Base-by-base conservation (phyloP, 345 rosid genomes). In the Gossypium australe region DNA sequence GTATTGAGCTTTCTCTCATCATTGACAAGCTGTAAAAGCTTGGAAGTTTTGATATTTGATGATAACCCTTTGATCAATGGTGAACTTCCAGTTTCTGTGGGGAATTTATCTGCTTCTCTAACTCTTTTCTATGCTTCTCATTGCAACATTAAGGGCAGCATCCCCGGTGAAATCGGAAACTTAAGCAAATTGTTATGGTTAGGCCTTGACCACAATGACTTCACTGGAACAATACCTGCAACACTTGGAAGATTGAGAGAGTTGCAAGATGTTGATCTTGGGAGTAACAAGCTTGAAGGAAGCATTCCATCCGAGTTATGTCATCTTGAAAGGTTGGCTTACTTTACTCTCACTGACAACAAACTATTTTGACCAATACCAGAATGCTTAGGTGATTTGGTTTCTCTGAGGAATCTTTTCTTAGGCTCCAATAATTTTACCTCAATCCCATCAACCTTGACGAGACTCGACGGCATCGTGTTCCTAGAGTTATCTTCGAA, bases 401-500 rank as follows among this genome's bases (percentile, higher is more conserved):
- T n/a, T 11, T 49, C 75, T 53, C 10, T 78, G 38, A 60, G 78
- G 6, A 2, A 4, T 1, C 71, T 78, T 11, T 43, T 13, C 3
- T 62, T 69, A 58, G 8, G 22, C n/a, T 74, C 66, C 59, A 78
- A 78, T 20, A 55, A 43, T 1, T 67, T 82, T 5, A 70, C 78
- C 20, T 10, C 24, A 1, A 61, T 82, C n/a, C 80, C 85, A 2
- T 78, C 80, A 0, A 25, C 78, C 9, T 48, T 82, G 14, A 72
- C 78, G 45, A 67, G 1, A 68, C 79, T 80, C 7, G 1, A n/a
- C 52, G 62, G 68, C 59, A 22, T 79, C 57, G 51, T 79, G 70
- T 1, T 3, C 12, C 11, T 78, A 1, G 38, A 78, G n/a, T 24
- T 81, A 47, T 75, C 81, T 18, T 78, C 81, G 55, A 81, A 81